phyloP scores from a whole-genome alignment of 305 asterid species.

The Vinca major region DNA sequence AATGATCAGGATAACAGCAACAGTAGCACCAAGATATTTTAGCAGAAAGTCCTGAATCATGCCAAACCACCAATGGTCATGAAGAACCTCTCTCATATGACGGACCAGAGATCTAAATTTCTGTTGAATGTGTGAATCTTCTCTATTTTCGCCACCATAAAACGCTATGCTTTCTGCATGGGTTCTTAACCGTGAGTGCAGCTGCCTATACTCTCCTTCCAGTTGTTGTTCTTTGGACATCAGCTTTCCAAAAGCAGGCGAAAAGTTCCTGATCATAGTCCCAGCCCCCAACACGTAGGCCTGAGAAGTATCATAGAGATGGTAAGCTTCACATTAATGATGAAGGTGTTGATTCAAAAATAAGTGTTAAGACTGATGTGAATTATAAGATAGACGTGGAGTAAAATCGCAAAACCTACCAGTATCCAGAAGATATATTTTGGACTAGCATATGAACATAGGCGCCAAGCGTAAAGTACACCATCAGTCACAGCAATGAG shows the following conservation, averaged over 20 bases:
- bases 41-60: conserved; percentile 96
- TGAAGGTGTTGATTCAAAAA: neutral
- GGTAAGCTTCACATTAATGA: conserved; percentile 17
- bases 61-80: conserved; percentile 99
- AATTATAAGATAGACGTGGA: neutral
- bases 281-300: conserved; percentile 98
- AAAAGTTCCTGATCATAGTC: conserved; percentile 64
- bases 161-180: conserved; percentile 98
- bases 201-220: conserved; percentile 97
- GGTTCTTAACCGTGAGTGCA: conserved; percentile 92
- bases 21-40: conserved; percentile 98
- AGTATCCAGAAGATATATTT: conserved; percentile 91
- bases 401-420: conserved; percentile 31
- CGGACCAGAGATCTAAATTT: conserved; percentile 68
- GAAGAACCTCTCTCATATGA: conserved; percentile 87
- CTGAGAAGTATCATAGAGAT: conserved; percentile 38
- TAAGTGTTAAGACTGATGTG: neutral
- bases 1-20: conserved; percentile 93
- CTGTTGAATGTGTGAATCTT: conserved; percentile 81
- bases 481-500: conserved; percentile 88
- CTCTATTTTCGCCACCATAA: conserved; percentile 92
- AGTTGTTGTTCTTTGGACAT: conserved; percentile 93
- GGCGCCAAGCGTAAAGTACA: conserved; percentile 90
- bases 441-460: conserved; percentile 98
- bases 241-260: conserved; percentile 91